Base-by-base conservation (phyloP, 495 filamentous ascomycete species). In the Tirmania nivea region DNA sequence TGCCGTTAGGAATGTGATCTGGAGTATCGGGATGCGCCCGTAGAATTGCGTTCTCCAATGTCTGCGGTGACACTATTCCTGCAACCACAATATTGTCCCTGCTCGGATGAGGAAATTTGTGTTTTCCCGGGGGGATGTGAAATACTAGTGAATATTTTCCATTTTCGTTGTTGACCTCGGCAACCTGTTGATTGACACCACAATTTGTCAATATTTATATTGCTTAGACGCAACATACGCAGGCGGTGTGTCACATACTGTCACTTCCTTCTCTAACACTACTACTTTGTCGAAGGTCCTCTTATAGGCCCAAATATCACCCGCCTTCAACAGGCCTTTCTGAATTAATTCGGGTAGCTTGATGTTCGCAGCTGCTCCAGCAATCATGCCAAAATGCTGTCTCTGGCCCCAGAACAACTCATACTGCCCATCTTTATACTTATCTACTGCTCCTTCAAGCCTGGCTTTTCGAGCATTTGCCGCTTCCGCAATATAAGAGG, bases 361-460 rank as follows among this genome's bases (percentile, higher is more conserved):
- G 62, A 55, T 71, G 64, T 55, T 72, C 55, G 39, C 63, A 67
- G 57, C 68, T 66, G 55, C 70, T 63, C 72, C 75, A 72, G 56
- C 63, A 10, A 63, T 56, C 57, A 35, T 58, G 47, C 31, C 60
- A 56, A n/a, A 65, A 56, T 52, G 68, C 74, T 79, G 73, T 52
- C 80, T 76, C 53, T 82, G 73, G 0, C 75, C 79, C 83, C 83
- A 93, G 54, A 77, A 80, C 35, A 74, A 65, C 66, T 86, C 77
- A 36, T 78, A 82, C 39, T 81, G 71, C 4, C 69, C 57, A 50
- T 78, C 75, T 61, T 85, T 79, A 63, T 75, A 83, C 8, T 73
- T 66, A 56, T 89, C 78, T 58, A 81, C 89, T 17, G 74, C 68
- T n/a, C 86, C 84, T 2, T 70, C 64, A n/a, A 68, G 66, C 48